Evolutionary conservation across 83 land plant genomes (phyloP).

Genomic region (Picea mariana): DNA sequence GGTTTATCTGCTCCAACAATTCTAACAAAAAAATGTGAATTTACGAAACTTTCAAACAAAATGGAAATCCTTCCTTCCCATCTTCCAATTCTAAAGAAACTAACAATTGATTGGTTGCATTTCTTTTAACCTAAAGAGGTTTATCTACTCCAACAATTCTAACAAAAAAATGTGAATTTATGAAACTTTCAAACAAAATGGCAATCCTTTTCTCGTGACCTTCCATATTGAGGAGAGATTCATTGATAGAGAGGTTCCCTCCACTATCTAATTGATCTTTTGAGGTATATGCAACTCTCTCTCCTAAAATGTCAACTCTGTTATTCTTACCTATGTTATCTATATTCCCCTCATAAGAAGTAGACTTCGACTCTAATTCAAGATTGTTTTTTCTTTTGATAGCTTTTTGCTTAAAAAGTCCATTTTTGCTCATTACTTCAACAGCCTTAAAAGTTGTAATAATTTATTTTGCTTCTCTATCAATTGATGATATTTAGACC

Average conservation of each 20-base stretch:
- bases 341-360: not conserved
- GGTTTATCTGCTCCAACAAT: slow-evolving; percentile 65
- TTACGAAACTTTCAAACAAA: slow-evolving; percentile 68
- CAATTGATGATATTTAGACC: slow-evolving; percentile 60
- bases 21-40: slow-evolving; percentile 90
- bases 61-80: slow-evolving; percentile 38
- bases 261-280: slow-evolving; percentile 13
- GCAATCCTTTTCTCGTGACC: slow-evolving; percentile 53
- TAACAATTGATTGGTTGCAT: slow-evolving; percentile 9
- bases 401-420: slow-evolving; percentile 16
- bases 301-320: slow-evolving; percentile 19
- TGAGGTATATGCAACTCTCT: slow-evolving; percentile 25
- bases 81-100: slow-evolving; percentile 20
- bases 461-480: slow-evolving; percentile 53
- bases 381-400: slow-evolving; percentile 20
- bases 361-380: slow-evolving; percentile 10
- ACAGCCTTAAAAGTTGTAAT: slow-evolving; percentile 73
- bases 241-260: slow-evolving; percentile 42
- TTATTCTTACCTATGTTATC: not conserved
- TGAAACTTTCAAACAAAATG: slow-evolving; percentile 65
- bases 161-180: slow-evolving; percentile 88
- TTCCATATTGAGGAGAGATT: slow-evolving; percentile 57
- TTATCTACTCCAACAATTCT: slow-evolving; percentile 66
- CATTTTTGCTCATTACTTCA: slow-evolving; percentile 64
- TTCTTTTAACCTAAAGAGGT: slow-evolving; percentile 58